A percentile compares a stretch with the other conserved stretches of the same genome.
Conservation (phyloP, 176 grass and related monocot genomes). For the Hyparrhenia diplandra region DNA sequence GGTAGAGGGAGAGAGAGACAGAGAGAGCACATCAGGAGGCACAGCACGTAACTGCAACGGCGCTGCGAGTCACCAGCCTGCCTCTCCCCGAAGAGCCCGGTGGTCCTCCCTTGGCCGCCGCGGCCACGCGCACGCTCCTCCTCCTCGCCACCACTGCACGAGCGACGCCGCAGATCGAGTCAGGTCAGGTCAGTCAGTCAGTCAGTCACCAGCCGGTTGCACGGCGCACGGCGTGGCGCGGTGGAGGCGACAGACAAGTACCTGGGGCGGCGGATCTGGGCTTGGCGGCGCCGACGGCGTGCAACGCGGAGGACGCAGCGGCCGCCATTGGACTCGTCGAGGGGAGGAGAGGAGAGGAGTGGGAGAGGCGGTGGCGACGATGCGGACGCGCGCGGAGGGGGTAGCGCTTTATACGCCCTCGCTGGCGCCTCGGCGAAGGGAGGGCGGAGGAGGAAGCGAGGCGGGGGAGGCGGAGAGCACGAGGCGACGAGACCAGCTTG, state of each 20-base stretch:
- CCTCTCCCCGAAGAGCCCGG: neutral
- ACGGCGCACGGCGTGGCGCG: neutral
- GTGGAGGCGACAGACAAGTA: neutral
- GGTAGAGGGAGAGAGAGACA: no score
- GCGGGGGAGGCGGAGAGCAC: slow-evolving; percentile 25
- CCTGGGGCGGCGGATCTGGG: slow-evolving; percentile 32
- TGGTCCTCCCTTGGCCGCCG: neutral
- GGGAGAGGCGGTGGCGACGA: neutral
- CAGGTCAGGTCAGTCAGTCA: neutral
- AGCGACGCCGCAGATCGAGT: neutral
- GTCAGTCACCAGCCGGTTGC: neutral
- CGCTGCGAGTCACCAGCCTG: slow-evolving; percentile 21
- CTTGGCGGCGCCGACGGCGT: slow-evolving; percentile 15
- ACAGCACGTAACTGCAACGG: slow-evolving; percentile 27
- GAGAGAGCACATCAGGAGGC: neutral
- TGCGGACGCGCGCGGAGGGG: neutral
- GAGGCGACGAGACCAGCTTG: neutral
- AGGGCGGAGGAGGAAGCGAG: slow-evolving; percentile 16
- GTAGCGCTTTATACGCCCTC: neutral
- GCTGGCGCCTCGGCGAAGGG: neutral
- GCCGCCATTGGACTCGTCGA: slow-evolving; percentile 20
- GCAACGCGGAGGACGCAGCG: slow-evolving; percentile 20
- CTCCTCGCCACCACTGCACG: neutral
- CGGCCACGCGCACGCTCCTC: slow-evolving; percentile 23
- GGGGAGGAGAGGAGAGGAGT: neutral